Conservation (phyloP, 1,284 basidiomycete species). For the Marasmius tenuissimus region DNA sequence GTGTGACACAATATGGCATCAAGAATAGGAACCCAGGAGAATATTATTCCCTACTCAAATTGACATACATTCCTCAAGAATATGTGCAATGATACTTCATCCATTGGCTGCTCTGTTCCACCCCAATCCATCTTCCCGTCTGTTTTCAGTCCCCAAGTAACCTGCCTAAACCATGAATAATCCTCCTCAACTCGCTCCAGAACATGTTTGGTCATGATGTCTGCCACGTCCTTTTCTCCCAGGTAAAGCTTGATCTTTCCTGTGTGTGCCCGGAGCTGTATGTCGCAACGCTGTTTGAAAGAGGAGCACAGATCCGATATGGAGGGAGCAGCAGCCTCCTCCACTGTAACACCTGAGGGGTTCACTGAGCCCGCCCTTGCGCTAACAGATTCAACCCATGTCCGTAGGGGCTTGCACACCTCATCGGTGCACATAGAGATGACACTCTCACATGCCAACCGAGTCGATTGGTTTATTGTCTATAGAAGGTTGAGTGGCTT, state of each 20-base stretch:
- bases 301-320: slow-evolving; percentile 32
- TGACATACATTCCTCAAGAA: neutral
- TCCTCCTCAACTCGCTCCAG: slow-evolving; percentile 72
- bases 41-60: neutral
- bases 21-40: too few species aligned
- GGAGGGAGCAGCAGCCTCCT: neutral
- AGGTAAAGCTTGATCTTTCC: slow-evolving; percentile 71
- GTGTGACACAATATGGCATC: too few species aligned
- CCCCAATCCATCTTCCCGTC: slow-evolving; percentile 29
- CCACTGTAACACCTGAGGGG: slow-evolving; percentile 7
- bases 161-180: slow-evolving; percentile 69
- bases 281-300: slow-evolving; percentile 25
- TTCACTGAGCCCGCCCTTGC: slow-evolving; percentile 2
- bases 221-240: slow-evolving; percentile 75
- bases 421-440: slow-evolving; percentile 64
- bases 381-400: slow-evolving; percentile 54
- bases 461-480: slow-evolving; percentile 83
- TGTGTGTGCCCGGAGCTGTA: slow-evolving; percentile 56
- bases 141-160: slow-evolving; percentile 39
- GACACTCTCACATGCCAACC: slow-evolving; percentile 78
- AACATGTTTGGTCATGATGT: slow-evolving; percentile 75
- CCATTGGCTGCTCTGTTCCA: neutral
- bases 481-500: slow-evolving; percentile 57
- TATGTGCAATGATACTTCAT: neutral
- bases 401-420: slow-evolving; percentile 52